Evolutionary conservation across 208 protist genomes (phyloP), one percentile per base, ranked within the genome.

Genomic region (Vickermania spadyakhi): DNA sequence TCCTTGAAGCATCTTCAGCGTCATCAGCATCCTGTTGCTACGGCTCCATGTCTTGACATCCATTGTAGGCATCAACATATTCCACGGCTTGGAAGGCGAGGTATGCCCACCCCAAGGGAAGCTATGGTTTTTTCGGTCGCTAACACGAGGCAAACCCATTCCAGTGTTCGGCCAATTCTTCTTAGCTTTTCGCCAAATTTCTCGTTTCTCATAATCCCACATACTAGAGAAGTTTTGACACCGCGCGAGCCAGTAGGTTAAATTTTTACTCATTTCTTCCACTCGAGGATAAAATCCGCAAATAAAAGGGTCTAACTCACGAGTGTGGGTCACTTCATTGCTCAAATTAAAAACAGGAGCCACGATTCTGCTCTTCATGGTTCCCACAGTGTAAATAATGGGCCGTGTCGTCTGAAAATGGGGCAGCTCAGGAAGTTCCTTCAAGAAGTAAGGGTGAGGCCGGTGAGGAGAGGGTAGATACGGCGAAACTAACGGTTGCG

Each of bases 121-220:
- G 5, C 59, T 57, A 60, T 87, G 77, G 67, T 90, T 88, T 56
- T 93, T 93, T 51, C 89, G 71, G 61, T 93, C 72, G 45, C 86
- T 75, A n/a, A 89, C 86, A 28, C 89, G 84, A 5, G 84, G 56
- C 84, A 96, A 90, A 57, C 89, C 89, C 75, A 91, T 89, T 26
- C 89, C 89, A n/a, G 89, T 93, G 63, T 91, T 92, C 2, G 89
- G 84, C 86, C 89, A 96, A 58, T 96, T 93, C 64, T 96, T 96
- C 71, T 92, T 92, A 18, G 86, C 84, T 57, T 81, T 81, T 28
- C 86, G 72, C 82, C 84, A 96, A 64, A 96, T 91, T 66, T 96
- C 89, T 0, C 86, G 83, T 26, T 68, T 84, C 52, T 93, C 84
- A 66, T 91, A 92, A 60, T 96, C 89, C 84, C 86, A 96, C 68